Evolutionary conservation across 2,329 filamentous ascomycete genomes (phyloP), one percentile per base, ranked within the genome.

Genomic region (Colletotrichum eleusines): DNA sequence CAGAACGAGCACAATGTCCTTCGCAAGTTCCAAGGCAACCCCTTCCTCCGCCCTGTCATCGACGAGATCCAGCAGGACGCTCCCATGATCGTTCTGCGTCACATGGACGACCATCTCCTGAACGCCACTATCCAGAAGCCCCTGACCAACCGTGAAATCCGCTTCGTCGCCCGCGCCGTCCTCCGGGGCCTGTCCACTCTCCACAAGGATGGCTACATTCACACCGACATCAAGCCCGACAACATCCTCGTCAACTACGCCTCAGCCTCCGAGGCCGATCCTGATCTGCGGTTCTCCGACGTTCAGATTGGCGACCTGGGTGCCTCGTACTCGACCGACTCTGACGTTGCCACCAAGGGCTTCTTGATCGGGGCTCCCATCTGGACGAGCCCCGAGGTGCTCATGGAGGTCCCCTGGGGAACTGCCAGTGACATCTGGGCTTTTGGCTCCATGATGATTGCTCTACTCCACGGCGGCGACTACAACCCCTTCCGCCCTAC

Each of bases 361-460:
- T 71, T 71, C 5, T 9, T 71, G 44, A 71, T 71, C 12, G 69
- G 69, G n/a, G 69, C 69, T 28, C 69, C 69, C 16, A 71, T 71
- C 6, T 71, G 69, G 69, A 71, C 69, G 7, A 68, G 64, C 38
- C 69, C 69, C 1, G 69, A 71, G 38, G 69, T 71, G 14, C 46
- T 71, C 14, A 71, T 71, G 69, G 69, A 71, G 46, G 69, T 71
- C 5, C 69, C 69, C 12, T 71, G 69, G 69, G 91, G 90, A 69
- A 91, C 89, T 16, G 90, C 91, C 74, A 89, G 92, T 57, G 93
- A 96, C 75, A 94, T 95, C 63, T 96, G 93, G 93, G 92, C 93
- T 2, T 94, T 93, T 77, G 93, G 93, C 1, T 92, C 92, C 73
- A 92, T 94, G 79, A 71, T 71, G 69, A 71, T 71, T 20, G 69